Base-by-base conservation (phyloP, 2,329 filamentous ascomycete genomes). In the Ophiostoma novo-ulmi region DNA sequence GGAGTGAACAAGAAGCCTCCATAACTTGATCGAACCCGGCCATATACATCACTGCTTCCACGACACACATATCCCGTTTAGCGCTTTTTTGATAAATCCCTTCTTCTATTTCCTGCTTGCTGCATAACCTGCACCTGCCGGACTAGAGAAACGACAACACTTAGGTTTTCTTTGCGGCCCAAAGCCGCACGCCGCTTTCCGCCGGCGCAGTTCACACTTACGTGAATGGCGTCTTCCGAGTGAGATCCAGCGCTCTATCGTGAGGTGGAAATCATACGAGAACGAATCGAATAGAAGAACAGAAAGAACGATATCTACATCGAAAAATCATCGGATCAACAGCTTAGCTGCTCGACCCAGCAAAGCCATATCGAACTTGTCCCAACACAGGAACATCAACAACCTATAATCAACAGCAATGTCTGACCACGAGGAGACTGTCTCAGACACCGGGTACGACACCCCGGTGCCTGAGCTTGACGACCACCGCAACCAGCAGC, bases 1-100 rank as follows among this genome's bases (percentile, higher is more conserved):
- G 94, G 94, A 91, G 92, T 93, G 85, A 92, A 95, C 86, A 95
- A 93, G 85, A 94, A 97, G 84, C 94, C 95, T 80, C 94, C 94
- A 86, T 98, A 98, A 97, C 83, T 94, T 81, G 85, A 17, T 52
- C 69, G 69, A 39, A 38, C 44, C 13, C 63, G 70, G 63, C 20
- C 39, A 39, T 11, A 66, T 31, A 67, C 31, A 41, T 38, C 20
- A 71, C 58, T 70, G 69, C 55, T 36, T 39, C 38, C 38, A 36
- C 48, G 58, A 44, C 61, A 63, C 61, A 63, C 39, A 65, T 58
- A 61, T 44, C 67, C n/a, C 52, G 22, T 48, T 61, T 26, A 58
- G 58, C 67, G 67, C 39, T 61, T 48, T 55, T 26, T 52, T 35
- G n/a, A 48, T 48, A 48, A 69, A 61, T 61, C 55, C n/a, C 67